phyloP scores from a whole-genome alignment of 2,329 filamentous ascomycete genomes.

The Venturiaceae sp. region DNA sequence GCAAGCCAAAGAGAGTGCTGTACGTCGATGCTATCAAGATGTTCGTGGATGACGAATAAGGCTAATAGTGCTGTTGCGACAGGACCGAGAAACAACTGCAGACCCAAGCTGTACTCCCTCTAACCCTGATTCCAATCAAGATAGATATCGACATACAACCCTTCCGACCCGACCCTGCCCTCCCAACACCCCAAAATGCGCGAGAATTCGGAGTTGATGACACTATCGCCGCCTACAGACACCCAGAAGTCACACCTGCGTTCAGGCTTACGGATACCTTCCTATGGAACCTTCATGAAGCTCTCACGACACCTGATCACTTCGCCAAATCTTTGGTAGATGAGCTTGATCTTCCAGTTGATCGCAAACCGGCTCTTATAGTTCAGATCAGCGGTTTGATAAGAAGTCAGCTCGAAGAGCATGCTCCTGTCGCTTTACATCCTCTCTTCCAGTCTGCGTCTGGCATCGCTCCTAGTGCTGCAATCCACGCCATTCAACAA shows the following conservation, averaged over 20 bases:
- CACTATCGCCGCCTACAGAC: slow-evolving; percentile 66
- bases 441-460: slow-evolving; percentile 68
- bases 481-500: not conserved
- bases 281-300: slow-evolving; percentile 94
- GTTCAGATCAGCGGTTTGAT: slow-evolving; percentile 88
- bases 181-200: slow-evolving; percentile 53
- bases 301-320: slow-evolving; percentile 85
- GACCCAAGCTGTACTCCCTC: slow-evolving; percentile 64
- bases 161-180: slow-evolving; percentile 56
- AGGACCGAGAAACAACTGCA: slow-evolving; percentile 52
- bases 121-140: slow-evolving; percentile 88
- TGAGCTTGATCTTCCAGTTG: slow-evolving; percentile 82
- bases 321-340: slow-evolving; percentile 88
- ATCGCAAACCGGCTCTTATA: slow-evolving; percentile 51
- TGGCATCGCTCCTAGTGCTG: slow-evolving; percentile 22
- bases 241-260: slow-evolving; percentile 68
- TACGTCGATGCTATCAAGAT: slow-evolving; percentile 27
- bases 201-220: slow-evolving; percentile 55
- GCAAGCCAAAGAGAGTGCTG: slow-evolving; percentile 48
- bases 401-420: slow-evolving; percentile 88
- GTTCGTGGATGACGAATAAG: not conserved
- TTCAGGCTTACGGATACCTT: slow-evolving; percentile 94
- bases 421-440: slow-evolving; percentile 86
- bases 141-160: slow-evolving; percentile 89
- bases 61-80: slow-evolving; percentile 5